Conservation (phyloP, 78 protist genomes). For the Monosiga brevicollis region DNA sequence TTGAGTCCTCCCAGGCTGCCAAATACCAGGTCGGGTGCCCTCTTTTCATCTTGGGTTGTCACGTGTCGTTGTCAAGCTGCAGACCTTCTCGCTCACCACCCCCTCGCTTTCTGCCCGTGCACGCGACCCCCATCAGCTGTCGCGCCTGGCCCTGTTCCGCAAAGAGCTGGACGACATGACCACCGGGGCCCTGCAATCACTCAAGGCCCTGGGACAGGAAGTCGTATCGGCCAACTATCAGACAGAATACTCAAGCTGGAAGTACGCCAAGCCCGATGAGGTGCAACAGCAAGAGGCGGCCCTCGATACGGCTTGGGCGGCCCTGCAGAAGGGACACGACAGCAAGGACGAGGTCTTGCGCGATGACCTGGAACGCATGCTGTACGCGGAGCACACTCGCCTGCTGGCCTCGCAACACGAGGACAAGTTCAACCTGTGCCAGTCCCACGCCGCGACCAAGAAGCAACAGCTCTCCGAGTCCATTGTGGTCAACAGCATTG, state of each 20-base stretch:
- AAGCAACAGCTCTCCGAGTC: neutral
- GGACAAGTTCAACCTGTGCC: neutral
- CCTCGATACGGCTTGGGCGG: neutral
- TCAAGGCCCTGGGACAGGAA: neutral
- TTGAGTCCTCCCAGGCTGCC: neutral
- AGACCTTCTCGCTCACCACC: too few relatives aligned
- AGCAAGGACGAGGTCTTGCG: neutral
- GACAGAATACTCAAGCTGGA: neutral
- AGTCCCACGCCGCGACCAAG: neutral
- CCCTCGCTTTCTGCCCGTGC: too few relatives aligned
- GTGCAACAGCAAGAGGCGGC: neutral
- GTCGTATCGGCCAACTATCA: neutral
- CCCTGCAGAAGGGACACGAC: neutral
- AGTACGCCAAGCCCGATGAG: neutral
- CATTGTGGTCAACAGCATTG: neutral
- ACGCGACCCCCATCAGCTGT: too few relatives aligned
- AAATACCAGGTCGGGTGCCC: too few relatives aligned
- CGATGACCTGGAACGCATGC: neutral
- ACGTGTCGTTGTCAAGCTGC: too few relatives aligned
- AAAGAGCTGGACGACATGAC: neutral
- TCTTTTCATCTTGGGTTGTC: too few relatives aligned
- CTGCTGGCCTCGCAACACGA: neutral
- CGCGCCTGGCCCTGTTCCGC: neutral
- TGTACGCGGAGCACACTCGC: neutral
- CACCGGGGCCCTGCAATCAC: neutral